Evolutionary conservation across 148 eudicot species (phyloP).

Genomic region (Pouteria glomerata): DNA sequence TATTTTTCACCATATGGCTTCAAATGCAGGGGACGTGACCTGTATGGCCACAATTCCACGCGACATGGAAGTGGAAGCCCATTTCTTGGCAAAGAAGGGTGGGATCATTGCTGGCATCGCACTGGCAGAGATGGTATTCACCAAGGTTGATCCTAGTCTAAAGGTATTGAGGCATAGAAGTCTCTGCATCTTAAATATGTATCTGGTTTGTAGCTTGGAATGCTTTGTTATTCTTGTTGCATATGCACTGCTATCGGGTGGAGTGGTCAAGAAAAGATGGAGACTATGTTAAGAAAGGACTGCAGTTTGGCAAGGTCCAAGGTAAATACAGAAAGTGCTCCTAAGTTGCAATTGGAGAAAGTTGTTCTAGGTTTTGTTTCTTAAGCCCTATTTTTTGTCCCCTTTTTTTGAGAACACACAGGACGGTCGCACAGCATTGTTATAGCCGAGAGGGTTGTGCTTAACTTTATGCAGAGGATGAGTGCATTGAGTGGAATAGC

Average conservation of each 20-base stretch:
- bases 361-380: neutral
- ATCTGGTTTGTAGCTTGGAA: constrained; percentile 9
- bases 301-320: constrained; percentile 78
- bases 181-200: neutral
- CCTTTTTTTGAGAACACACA: constrained; percentile 22
- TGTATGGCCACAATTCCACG: constrained; percentile 84
- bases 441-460: constrained; percentile 85
- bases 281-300: constrained; percentile 68
- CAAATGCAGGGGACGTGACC: constrained; percentile 74
- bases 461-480: constrained; percentile 99
- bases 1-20: neutral
- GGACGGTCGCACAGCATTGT: constrained; percentile 85
- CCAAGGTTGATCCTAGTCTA: constrained; percentile 76
- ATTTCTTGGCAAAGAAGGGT: constrained; percentile 85
- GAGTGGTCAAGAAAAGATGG: constrained; percentile 91
- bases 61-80: constrained; percentile 87
- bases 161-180: constrained; percentile 46
- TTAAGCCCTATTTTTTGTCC: neutral
- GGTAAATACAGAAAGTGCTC: constrained; percentile 46
- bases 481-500: constrained; percentile 99
- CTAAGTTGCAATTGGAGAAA: neutral
- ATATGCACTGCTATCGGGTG: constrained; percentile 44
- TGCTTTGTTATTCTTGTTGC: constrained; percentile 9
- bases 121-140: constrained; percentile 86
- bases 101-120: constrained; percentile 82